Evolutionary conservation across 495 filamentous ascomycete species (phyloP).

Genomic region (Penicillium fimorum): DNA sequence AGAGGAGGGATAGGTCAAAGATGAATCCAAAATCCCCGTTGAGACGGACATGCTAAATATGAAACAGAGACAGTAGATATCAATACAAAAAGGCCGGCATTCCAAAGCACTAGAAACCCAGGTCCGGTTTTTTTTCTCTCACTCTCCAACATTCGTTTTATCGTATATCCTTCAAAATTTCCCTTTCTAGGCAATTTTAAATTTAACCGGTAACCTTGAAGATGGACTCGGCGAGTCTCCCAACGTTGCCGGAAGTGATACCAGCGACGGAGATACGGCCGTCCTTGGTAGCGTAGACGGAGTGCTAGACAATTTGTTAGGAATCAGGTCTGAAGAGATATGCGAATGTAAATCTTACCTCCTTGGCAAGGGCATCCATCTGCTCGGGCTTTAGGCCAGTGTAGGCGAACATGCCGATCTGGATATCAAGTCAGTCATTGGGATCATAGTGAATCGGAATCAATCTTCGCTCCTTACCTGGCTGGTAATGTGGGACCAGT

Average conservation of each 20-base stretch:
- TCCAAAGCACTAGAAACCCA: slow-evolving; percentile 6
- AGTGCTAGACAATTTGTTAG: slow-evolving; percentile 57
- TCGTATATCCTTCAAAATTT: slow-evolving; percentile 12
- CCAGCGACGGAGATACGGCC: slow-evolving; percentile 96
- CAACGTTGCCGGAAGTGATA: slow-evolving; percentile 90
- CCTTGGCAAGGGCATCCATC: slow-evolving; percentile 89
- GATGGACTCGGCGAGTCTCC: slow-evolving; percentile 90
- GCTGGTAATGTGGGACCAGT: slow-evolving; percentile 97
- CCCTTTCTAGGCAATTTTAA: background rate
- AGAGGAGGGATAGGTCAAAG: background rate
- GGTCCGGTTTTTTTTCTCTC: slow-evolving; percentile 16
- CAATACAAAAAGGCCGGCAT: slow-evolving; percentile 26
- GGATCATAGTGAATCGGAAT: background rate
- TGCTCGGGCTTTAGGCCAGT: slow-evolving; percentile 90
- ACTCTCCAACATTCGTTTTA: slow-evolving; percentile 14
- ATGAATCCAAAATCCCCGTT: slow-evolving; percentile 30
- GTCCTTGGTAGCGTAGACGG: slow-evolving; percentile 96
- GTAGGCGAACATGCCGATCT: slow-evolving; percentile 99
- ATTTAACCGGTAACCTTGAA: slow-evolving; percentile 79
- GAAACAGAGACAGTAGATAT: slow-evolving; percentile 35
- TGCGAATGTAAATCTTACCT: slow-evolving; percentile 49
- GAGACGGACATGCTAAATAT: slow-evolving; percentile 32
- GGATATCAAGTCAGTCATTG: slow-evolving; percentile 1
- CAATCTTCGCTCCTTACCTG: slow-evolving; percentile 48
- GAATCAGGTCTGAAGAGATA: slow-evolving; percentile 3